phyloP scores from a whole-genome alignment of 192 early-diverging fungal genomes.

The Mortierella alpina region DNA sequence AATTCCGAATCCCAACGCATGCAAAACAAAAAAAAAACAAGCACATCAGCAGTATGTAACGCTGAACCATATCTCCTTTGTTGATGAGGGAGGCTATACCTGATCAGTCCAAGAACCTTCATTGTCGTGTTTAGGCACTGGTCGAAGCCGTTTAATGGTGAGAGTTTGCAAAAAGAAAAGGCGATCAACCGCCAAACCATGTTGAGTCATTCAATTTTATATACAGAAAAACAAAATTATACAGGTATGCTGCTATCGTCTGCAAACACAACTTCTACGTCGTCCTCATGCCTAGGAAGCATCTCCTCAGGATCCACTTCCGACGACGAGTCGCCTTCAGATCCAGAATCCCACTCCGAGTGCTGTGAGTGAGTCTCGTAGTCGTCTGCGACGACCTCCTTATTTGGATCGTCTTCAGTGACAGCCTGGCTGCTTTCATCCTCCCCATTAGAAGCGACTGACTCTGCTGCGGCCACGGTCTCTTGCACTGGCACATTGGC shows the following conservation, averaged over 20 bases:
- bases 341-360: not conserved
- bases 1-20: not conserved
- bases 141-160: no score
- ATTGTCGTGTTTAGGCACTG: not conserved
- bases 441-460: not conserved
- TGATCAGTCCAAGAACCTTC: slow-evolving; percentile 46
- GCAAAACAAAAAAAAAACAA: slow-evolving; percentile 4
- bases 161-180: no score
- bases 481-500: slow-evolving; percentile 11
- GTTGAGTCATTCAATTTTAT: no score
- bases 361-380: no score
- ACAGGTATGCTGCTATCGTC: not conserved
- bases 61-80: not conserved
- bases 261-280: slow-evolving; percentile 17
- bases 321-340: not conserved
- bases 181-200: no score
- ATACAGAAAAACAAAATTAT: no score
- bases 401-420: no score
- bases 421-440: not conserved
- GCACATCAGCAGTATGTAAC: not conserved
- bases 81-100: slow-evolving; percentile 6
- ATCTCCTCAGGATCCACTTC: slow-evolving; percentile 5
- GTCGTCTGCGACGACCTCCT: no score
- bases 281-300: slow-evolving; percentile 1
- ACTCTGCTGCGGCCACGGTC: not conserved